Conservation (phyloP, 1,284 basidiomycete species). For the Cryptococcus maquisensis region DNA sequence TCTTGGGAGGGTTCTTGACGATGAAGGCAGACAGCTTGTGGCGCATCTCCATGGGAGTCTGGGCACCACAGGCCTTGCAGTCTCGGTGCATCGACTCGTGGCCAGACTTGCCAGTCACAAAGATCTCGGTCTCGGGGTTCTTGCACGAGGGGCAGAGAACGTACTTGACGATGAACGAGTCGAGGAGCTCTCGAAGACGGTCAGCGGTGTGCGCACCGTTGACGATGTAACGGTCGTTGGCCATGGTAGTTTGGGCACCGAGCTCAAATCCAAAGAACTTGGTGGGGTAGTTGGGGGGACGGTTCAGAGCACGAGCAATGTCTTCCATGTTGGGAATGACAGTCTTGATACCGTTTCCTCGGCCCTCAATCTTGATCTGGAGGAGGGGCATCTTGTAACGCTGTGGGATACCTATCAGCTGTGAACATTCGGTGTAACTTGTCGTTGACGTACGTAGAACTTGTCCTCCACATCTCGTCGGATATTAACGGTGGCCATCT, state of each 20-base stretch:
- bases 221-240: constrained; percentile 97
- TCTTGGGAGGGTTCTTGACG: constrained; percentile 86
- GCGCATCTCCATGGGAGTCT: constrained; percentile 89
- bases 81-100: constrained; percentile 87
- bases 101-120: constrained; percentile 66
- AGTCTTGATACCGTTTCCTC: constrained; percentile 99
- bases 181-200: constrained; percentile 91
- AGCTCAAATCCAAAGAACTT: constrained; percentile 99
- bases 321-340: constrained; percentile 98
- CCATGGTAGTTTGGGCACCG: constrained; percentile 93
- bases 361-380: constrained; percentile 95
- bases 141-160: constrained; percentile 97
- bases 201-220: constrained; percentile 93
- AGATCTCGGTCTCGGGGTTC: constrained; percentile 97
- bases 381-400: constrained; percentile 80
- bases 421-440: neutral
- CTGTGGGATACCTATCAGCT: constrained; percentile 12
- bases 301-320: constrained; percentile 89
- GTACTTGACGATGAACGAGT: constrained; percentile 96
- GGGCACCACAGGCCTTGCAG: constrained; percentile 97
- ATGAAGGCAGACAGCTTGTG: constrained; percentile 98
- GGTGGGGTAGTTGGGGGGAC: constrained; percentile 90
- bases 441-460: constrained; percentile 50
- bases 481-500: constrained; percentile 91
- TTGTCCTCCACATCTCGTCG: constrained; percentile 91